Base-by-base conservation (phyloP, 768 basidiomycete genomes). In the Dioszegia hungarica region DNA sequence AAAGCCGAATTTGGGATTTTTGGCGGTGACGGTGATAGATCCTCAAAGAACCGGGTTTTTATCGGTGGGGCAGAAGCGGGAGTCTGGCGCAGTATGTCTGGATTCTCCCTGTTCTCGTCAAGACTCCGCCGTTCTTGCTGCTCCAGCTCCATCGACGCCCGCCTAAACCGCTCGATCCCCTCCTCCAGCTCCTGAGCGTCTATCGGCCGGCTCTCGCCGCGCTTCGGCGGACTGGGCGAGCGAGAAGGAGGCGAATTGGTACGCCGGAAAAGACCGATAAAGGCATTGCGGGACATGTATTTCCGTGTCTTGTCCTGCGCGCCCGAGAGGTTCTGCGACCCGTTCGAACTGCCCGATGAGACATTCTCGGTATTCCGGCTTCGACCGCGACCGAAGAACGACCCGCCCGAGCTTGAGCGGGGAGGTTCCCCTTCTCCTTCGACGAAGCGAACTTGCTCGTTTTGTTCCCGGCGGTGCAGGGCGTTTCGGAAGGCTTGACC, bases 401-500 rank as follows among this genome's bases (percentile, higher is more conserved):
- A 51, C 24, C 28, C 28, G 20, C 49, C 49, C 3, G 49, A 49
- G 33, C 34, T 33, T 9, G 47, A 51, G n/a, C 49, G 37, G 19
- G 49, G 36, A 17, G 49, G 25, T 1, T 49, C 47, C 5, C 43
- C n/a, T n/a, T 33, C 45, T 28, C 29, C 45, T 3, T 46, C 27
- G 9, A 8, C 12, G 2, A 27, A 46, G 20, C 20, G 34, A 38
- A 28, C 15, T 27, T 37, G 49, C 2, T 51, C 49, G 10, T 37
- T 24, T 17, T 64, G 51, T 24, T 57, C 54, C 19, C 61, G 56
- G 25, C 36, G 24, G 52, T 51, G 69, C 14, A 78, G 57, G 9
- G 69, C 76, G 1, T 67, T 62, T 10, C 71, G 63, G 31, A 78
- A 66, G 25, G 70, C 60, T 6, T 66, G 60, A 10, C 68, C 64